Evolutionary conservation across 805 yeast genomes (phyloP), one percentile per base, ranked within the genome.

Genomic region (Yamadazyma takamatsuzukensis): DNA sequence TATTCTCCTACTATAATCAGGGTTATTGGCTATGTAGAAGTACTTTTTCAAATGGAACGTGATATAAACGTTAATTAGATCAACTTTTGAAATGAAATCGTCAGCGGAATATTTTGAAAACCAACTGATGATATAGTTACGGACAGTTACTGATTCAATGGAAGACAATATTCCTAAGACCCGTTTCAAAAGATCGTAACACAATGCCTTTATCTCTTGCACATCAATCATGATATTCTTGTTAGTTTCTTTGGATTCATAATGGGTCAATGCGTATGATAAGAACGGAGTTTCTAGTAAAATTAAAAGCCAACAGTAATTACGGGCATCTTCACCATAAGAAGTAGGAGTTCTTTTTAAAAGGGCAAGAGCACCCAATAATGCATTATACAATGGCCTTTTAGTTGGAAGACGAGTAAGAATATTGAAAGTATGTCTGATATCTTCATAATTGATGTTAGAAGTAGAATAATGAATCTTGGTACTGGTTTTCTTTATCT

Each of bases 141-240:
- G 51, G 3, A 68, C 52, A 3, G 59, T 47, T 1, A 53, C 45
- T 4, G 62, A 49, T 24, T 70, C 70, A 1, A 70, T 43, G 42
- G 75, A 69, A 1, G 89, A 68, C 31, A 88, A 46, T 6, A 81
- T 61, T 0, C 96, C 96, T 22, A 86, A 60, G 2, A 76, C 60
- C 24, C 88, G 65, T 49, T 83, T 84, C 15, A 80, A 51, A 4
- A 89, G 64, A 31, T 84, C 89, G 47, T 82, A 80, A n/a, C 82
- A 71, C 11, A 77, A 47, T 0, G 72, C 53, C 38, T 72, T 70
- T 15, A 81, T 65, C 43, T 76, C 83, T 0, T 74, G 70, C 0
- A 72, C 58, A 17, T 71, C 70, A 10, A 54, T 45, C 65, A 62
- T 61, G 39, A 39, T 33, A 13, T n/a, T 27, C 31, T 21, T 30